Evolutionary conservation across 768 basidiomycete genomes (phyloP).

Genomic region (Boletales sp.): DNA sequence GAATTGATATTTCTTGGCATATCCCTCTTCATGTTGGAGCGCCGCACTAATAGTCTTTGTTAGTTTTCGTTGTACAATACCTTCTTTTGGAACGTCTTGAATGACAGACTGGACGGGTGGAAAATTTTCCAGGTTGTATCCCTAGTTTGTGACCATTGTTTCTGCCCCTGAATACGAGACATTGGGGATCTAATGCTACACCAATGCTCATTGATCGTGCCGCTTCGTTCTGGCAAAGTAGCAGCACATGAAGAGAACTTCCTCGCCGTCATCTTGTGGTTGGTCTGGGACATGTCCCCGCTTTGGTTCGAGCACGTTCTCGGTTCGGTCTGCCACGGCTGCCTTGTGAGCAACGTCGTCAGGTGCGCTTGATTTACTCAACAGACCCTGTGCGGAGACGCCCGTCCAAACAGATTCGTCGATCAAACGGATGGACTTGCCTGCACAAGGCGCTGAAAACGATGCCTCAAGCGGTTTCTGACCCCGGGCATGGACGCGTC

Average conservation of each 20-base stretch:
- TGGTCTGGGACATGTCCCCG: constrained; percentile 2
- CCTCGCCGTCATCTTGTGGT: constrained; percentile 14
- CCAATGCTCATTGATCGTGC: constrained; percentile 2
- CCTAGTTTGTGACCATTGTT: not conserved
- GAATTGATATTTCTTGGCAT: constrained; percentile 6
- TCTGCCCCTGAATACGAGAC: not conserved
- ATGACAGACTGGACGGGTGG: not conserved
- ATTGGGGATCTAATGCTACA: not conserved
- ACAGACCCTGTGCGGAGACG: constrained; percentile 5
- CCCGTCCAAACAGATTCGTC: not conserved
- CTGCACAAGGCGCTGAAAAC: constrained; percentile 16
- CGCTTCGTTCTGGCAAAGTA: constrained; percentile 23
- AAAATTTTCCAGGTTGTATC: not conserved
- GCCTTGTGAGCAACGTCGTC: not conserved
- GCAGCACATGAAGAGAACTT: constrained; percentile 23
- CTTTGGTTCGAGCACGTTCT: not conserved
- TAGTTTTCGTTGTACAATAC: not conserved
- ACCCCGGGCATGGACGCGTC: not conserved
- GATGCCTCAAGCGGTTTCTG: constrained; percentile 4
- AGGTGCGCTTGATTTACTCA: not conserved
- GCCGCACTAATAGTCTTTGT: constrained; percentile 1
- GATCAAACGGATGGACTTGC: not conserved
- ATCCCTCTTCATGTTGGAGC: not conserved
- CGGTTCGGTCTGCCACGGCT: too few relatives aligned
- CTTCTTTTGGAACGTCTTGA: constrained; percentile 1